These are phyloP conservation scores for Naumovozyma dairenensis DNA, from an alignment of 805 yeast species.

Conservation along the genomic window DNA sequence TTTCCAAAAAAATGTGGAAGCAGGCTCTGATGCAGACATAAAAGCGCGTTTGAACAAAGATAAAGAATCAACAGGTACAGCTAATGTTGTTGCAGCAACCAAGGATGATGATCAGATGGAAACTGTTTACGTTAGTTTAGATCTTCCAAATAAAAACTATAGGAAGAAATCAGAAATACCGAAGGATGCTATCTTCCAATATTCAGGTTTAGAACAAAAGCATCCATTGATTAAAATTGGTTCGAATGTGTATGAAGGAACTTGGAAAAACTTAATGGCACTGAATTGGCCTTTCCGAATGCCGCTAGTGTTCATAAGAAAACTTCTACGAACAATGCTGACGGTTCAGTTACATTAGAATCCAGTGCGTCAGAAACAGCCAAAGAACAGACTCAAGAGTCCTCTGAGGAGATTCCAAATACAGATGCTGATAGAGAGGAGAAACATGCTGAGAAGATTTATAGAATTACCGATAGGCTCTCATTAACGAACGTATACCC, in stretches of 20 bases:
- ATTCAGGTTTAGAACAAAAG: constrained; percentile 45
- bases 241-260: constrained; percentile 54
- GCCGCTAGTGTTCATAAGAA: constrained; percentile 17
- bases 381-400: too few species aligned
- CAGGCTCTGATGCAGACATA: constrained; percentile 80
- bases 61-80: constrained; percentile 2
- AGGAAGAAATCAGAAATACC: constrained; percentile 25
- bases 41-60: constrained; percentile 34
- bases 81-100: not conserved
- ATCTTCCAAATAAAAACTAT: constrained; percentile 35
- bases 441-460: constrained; percentile 18
- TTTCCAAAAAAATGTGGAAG: constrained; percentile 67
- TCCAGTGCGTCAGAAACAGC: constrained; percentile 1
- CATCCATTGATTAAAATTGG: constrained; percentile 51
- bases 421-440: constrained; percentile 6
- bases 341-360: too few species aligned
- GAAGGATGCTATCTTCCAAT: constrained; percentile 37
- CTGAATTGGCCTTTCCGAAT: constrained; percentile 41
- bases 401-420: too few species aligned
- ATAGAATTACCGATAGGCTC: constrained; percentile 23
- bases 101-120: constrained; percentile 30
- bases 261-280: constrained; percentile 75
- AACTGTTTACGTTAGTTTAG: constrained; percentile 46
- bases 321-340: too few species aligned
- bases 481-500: constrained; percentile 19